Conservation (phyloP, 129 eudicot genomes). For the Flaveria trinervia region DNA sequence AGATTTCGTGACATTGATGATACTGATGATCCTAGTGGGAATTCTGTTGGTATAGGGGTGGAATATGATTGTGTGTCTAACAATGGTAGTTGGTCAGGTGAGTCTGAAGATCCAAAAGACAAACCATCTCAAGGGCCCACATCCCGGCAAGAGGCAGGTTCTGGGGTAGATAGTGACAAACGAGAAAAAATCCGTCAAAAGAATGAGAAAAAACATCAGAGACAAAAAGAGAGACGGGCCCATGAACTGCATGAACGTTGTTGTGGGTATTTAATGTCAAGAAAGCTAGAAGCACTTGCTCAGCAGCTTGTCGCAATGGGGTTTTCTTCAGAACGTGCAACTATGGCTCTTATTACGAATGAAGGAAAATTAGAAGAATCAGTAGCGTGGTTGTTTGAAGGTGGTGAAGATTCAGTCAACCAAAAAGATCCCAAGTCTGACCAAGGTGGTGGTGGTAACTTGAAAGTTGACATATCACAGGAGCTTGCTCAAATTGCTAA, state of each 20-base stretch:
- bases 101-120: constrained; percentile 80
- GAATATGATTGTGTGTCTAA: constrained; percentile 70
- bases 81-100: constrained; percentile 85
- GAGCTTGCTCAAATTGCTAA: constrained; percentile 65
- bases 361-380: constrained; percentile 78
- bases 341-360: constrained; percentile 72
- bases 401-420: constrained; percentile 55
- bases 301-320: constrained; percentile 82
- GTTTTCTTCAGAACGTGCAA: constrained; percentile 72
- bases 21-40: constrained; percentile 58
- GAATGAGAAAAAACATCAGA: constrained; percentile 76
- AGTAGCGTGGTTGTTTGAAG: constrained; percentile 70
- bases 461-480: constrained; percentile 73
- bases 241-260: constrained; percentile 77
- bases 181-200: constrained; percentile 77
- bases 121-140: constrained; percentile 43
- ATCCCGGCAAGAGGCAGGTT: constrained; percentile 45
- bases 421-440: constrained; percentile 19
- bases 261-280: constrained; percentile 73
- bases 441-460: constrained; percentile 46
- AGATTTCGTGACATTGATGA: constrained; percentile 59
- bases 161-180: constrained; percentile 69
- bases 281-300: constrained; percentile 71
- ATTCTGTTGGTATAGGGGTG: constrained; percentile 41
- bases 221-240: constrained; percentile 81